Percentiles rank a stretch among this genome's conserved stretches.
Evolutionary conservation across 208 protist species (phyloP).

Genomic region (Strigomonas oncopelti): DNA sequence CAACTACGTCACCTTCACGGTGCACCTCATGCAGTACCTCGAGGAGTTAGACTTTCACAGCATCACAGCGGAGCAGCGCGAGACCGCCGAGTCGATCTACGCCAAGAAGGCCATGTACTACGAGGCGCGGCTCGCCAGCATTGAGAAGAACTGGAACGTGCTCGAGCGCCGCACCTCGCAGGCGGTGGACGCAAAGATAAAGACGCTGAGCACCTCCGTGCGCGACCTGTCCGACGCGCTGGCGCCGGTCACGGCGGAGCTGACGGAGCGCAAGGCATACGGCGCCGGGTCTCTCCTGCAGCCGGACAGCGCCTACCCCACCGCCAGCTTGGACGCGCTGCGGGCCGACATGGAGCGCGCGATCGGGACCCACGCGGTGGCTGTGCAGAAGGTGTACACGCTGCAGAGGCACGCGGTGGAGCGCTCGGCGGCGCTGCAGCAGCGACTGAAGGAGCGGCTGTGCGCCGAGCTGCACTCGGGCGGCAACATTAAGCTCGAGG

Average conservation of each 20-base stretch:
- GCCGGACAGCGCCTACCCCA: slow-evolving; percentile 14
- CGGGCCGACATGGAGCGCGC: slow-evolving; percentile 38
- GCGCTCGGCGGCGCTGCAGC: slow-evolving; percentile 14
- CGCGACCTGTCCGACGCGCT: slow-evolving; percentile 26
- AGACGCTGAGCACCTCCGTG: slow-evolving; percentile 27
- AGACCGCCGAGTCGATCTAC: slow-evolving; percentile 81
- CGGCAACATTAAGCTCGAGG: slow-evolving; percentile 88
- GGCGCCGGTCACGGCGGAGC: slow-evolving; percentile 27
- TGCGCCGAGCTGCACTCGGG: slow-evolving; percentile 84
- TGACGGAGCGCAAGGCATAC: slow-evolving; percentile 35
- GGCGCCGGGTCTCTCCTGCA: slow-evolving; percentile 11
- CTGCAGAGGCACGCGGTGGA: slow-evolving; percentile 33
- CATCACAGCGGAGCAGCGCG: slow-evolving; percentile 78
- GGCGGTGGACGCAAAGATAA: slow-evolving; percentile 16
- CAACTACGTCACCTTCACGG: slow-evolving; percentile 92
- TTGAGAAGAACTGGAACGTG: slow-evolving; percentile 79
- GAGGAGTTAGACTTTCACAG: slow-evolving; percentile 74
- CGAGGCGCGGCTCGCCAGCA: slow-evolving; percentile 88
- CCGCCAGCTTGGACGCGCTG: slow-evolving; percentile 20
- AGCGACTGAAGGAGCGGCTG: slow-evolving; percentile 56
- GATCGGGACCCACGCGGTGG: slow-evolving; percentile 59
- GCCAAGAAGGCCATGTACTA: slow-evolving; percentile 95
- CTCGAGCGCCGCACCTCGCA: slow-evolving; percentile 28
- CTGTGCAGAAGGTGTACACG: slow-evolving; percentile 41
- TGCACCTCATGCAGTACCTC: slow-evolving; percentile 68